Evolutionary conservation across 2,329 filamentous ascomycete genomes (phyloP).

Genomic region (Venturia carpophila): DNA sequence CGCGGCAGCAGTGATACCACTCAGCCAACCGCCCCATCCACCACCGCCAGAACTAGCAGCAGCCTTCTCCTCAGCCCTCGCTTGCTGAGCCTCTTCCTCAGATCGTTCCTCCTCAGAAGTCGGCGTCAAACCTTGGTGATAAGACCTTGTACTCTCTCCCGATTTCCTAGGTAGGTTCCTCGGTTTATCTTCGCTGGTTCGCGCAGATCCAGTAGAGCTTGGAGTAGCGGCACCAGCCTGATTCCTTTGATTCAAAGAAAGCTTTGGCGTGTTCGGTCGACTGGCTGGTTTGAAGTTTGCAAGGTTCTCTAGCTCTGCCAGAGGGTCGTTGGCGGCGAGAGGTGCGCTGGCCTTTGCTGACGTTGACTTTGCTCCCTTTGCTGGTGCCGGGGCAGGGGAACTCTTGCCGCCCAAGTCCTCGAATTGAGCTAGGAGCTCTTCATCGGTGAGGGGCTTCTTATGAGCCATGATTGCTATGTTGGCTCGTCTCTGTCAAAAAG

Average conservation of each 20-base stretch:
- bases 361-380: slow-evolving; percentile 36
- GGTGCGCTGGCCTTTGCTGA: slow-evolving; percentile 35
- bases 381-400: slow-evolving; percentile 26
- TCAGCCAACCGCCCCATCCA: slow-evolving; percentile 76
- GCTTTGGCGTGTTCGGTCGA: slow-evolving; percentile 75
- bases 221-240: slow-evolving; percentile 34
- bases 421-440: slow-evolving; percentile 41
- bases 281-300: slow-evolving; percentile 58
- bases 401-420: slow-evolving; percentile 35
- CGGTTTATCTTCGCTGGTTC: slow-evolving; percentile 50
- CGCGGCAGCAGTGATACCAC: slow-evolving; percentile 74
- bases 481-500: too few species aligned
- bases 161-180: slow-evolving; percentile 54
- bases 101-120: slow-evolving; percentile 44
- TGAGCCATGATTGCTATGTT: slow-evolving; percentile 9
- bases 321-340: slow-evolving; percentile 56
- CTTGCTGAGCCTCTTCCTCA: slow-evolving; percentile 41
- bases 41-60: slow-evolving; percentile 25
- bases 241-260: slow-evolving; percentile 25
- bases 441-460: slow-evolving; percentile 31
- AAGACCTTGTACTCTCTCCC: slow-evolving; percentile 64
- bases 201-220: slow-evolving; percentile 33
- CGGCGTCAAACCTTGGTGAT: slow-evolving; percentile 64
- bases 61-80: slow-evolving; percentile 34
- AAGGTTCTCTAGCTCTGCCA: slow-evolving; percentile 64